These are phyloP conservation scores for Sporisorium sorghi DNA, from an alignment of 1,284 basidiomycete genomes.

Conservation along the genomic window DNA sequence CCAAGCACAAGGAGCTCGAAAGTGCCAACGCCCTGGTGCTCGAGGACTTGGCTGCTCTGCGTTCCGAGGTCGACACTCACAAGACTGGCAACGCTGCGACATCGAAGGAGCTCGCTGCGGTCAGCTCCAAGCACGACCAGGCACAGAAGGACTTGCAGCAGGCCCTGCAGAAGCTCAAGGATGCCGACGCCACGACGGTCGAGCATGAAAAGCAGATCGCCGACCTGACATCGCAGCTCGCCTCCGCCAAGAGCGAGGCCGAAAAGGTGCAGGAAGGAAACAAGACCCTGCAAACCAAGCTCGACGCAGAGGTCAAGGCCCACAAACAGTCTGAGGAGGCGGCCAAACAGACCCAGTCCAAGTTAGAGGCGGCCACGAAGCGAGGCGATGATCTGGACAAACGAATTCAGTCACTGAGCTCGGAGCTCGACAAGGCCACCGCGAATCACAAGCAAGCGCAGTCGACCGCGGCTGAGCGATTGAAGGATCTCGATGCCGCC, in stretches of 20 bases:
- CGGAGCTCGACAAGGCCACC: conserved; percentile 29
- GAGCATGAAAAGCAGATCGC: conserved; percentile 24
- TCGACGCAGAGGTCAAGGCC: conserved; percentile 20
- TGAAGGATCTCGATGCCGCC: conserved; percentile 20
- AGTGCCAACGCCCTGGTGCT: conserved; percentile 16
- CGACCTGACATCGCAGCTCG: conserved; percentile 25
- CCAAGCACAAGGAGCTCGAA: conserved; percentile 40
- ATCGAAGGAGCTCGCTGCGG: conserved; percentile 24
- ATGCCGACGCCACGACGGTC: conserved; percentile 5
- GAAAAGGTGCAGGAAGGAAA: conserved; percentile 19
- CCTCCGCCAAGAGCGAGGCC: conserved; percentile 14
- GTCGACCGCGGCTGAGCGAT: conserved; percentile 18
- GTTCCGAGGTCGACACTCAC: conserved; percentile 23
- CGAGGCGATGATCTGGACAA: conserved; percentile 27
- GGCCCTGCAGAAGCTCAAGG: conserved; percentile 19
- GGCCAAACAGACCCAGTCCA: conserved; percentile 8
- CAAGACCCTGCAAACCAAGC: conserved; percentile 21
- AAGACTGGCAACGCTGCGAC: conserved; percentile 22
- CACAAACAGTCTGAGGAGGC: conserved; percentile 20
- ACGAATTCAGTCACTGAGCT: conserved; percentile 10
- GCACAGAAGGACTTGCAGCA: conserved; percentile 24
- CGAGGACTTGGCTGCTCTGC: conserved; percentile 22
- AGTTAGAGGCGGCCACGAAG: conserved; percentile 23
- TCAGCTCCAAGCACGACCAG: conserved; percentile 24
- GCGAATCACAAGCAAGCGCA: conserved; percentile 20